phyloP scores from a whole-genome alignment of 2,329 filamentous ascomycete genomes.

The Colletotrichum agaves region DNA sequence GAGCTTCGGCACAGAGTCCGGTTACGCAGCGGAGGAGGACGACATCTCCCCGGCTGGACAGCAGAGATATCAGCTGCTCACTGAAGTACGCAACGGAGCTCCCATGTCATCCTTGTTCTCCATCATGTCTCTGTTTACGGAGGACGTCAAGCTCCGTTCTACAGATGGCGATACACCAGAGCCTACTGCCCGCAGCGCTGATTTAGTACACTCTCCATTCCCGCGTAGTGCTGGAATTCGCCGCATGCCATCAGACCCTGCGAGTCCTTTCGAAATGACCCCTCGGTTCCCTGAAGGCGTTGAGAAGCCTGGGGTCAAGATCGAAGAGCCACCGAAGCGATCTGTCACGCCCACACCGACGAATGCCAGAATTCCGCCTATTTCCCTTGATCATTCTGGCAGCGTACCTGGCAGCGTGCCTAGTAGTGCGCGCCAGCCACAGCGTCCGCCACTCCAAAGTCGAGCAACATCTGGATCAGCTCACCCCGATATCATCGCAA shows the following conservation, averaged over 20 bases:
- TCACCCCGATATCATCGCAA: conserved; percentile 96
- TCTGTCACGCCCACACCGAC: conserved; percentile 24
- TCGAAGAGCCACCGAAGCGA: conserved; percentile 28
- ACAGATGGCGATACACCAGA: conserved; percentile 67
- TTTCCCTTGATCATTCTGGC: conserved; percentile 63
- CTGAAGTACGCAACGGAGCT: conserved; percentile 96
- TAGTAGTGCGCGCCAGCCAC: conserved; percentile 32
- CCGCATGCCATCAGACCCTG: conserved; percentile 35
- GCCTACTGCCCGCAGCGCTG: conserved; percentile 21
- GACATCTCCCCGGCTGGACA: conserved; percentile 68
- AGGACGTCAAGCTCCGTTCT: conserved; percentile 85
- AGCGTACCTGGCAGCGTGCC: conserved; percentile 2
- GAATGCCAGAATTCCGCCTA: conserved; percentile 72
- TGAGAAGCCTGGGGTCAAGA: conserved; percentile 21
- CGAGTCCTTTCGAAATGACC: conserved; percentile 34
- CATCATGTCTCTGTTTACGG: conserved; percentile 95
- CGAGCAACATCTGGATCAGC: conserved; percentile 75
- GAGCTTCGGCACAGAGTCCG: conserved; percentile 52
- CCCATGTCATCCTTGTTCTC: conserved; percentile 99
- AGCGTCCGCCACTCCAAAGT: conserved; percentile 54
- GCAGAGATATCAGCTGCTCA: conserved; percentile 93
- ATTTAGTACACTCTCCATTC: conserved; percentile 27
- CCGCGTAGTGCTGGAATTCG: conserved; percentile 25
- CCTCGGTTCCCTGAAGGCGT: conserved; percentile 21
- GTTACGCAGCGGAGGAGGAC: conserved; percentile 74